Evolutionary conservation across 1,284 basidiomycete species (phyloP), one percentile per base, ranked within the genome.

Genomic region (Malassezia psittaci): DNA sequence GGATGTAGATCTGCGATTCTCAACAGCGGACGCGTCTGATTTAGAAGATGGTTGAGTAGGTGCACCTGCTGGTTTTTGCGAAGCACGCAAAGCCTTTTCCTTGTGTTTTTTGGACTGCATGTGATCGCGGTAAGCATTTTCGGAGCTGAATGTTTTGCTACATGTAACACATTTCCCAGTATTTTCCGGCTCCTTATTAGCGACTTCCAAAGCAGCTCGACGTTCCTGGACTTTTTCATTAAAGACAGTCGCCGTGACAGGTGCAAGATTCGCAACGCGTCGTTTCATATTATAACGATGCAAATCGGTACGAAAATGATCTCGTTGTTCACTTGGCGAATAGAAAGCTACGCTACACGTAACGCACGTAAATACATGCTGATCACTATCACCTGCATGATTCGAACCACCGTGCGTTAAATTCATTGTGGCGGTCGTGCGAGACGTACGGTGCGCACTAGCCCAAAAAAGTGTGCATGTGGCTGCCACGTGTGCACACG

Each of bases 221-320:
- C 60, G 58, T 46, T 63, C 60, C 32, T 86, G 74, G n/a, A 96
- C 86, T 73, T 96, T 98, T 68, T 89, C 83, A 68, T 90, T 86
- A 79, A 96, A 99, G 0, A 85, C 72, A 7, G 80, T 77, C 0
- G 81, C 82, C 57, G 83, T 84, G 68, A 99, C 84, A 3, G 94
- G 91, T 5, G 89, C 86, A 2, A 99, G 81, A 13, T 82, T 84
- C 7, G 94, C 91, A 16, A 96, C 88, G 37, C 90, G 84, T 62
- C 94, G 85, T 50, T 96, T 96, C 85, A 96, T 90, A 76, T 99
- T 99, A 78, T 98, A 99, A 50, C 91, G 81, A 77, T 98, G 94
- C 75, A 88, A 85, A 76, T 99, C 94, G 36, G 89, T 89, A 64
- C 84, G 83, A 76, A 94, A 96, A 75, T 99, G 94, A 0, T 79